These are phyloP conservation scores for Trypanosoma lewisi DNA, from an alignment of 208 protist species.

Conservation along the genomic window DNA sequence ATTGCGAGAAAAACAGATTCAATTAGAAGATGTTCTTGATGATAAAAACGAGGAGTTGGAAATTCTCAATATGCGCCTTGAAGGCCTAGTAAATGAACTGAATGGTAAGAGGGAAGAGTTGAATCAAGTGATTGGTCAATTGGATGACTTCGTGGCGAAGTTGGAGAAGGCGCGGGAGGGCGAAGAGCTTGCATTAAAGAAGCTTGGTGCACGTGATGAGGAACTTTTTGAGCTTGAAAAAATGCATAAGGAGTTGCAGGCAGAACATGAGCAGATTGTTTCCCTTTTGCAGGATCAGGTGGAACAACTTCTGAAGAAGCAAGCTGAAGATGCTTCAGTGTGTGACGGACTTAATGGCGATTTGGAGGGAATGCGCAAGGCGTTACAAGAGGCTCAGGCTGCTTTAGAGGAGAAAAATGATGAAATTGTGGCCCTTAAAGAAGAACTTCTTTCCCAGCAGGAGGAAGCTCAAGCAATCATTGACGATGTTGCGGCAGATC, in stretches of 20 bases:
- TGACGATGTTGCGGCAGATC: constrained; percentile 44
- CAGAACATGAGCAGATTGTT: constrained; percentile 56
- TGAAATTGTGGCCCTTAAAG: constrained; percentile 43
- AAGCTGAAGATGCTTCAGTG: constrained; percentile 33
- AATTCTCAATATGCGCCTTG: constrained; percentile 35
- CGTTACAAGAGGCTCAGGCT: constrained; percentile 37
- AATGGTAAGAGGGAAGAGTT: constrained; percentile 55
- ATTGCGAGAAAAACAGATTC: constrained; percentile 15
- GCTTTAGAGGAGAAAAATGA: constrained; percentile 40
- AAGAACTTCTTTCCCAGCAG: constrained; percentile 51
- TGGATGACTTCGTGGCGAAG: constrained; percentile 57
- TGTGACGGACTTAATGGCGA: constrained; percentile 41
- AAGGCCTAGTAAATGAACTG: constrained; percentile 57
- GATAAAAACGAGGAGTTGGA: constrained; percentile 39
- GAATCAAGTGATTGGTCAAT: constrained; percentile 58
- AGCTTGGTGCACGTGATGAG: constrained; percentile 53
- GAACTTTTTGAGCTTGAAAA: constrained; percentile 70
- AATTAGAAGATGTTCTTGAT: constrained; percentile 20
- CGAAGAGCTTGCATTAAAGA: constrained; percentile 60
- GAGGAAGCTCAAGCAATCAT: constrained; percentile 66
- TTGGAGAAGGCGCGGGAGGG: constrained; percentile 40
- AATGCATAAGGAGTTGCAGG: constrained; percentile 47
- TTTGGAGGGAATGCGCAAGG: constrained; percentile 33
- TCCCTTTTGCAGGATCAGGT: constrained; percentile 62
- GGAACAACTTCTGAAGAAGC: constrained; percentile 44